phyloP scores from a whole-genome alignment of 495 filamentous ascomycete genomes.

The Penicillium desertorum region DNA sequence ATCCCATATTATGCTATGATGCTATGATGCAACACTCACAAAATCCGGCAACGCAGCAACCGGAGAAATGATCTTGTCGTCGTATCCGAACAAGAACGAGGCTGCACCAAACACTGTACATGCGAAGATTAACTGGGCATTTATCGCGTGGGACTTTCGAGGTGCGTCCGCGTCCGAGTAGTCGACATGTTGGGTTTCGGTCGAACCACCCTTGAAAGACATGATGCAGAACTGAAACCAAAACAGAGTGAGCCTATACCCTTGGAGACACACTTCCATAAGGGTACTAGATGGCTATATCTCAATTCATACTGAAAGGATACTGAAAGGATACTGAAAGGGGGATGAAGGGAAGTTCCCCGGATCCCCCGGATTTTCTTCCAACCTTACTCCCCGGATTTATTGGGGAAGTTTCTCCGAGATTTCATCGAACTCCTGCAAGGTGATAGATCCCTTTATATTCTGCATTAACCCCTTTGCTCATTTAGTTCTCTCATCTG shows the following conservation, averaged over 20 bases:
- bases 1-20: neutral
- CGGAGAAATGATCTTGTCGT: slow-evolving; percentile 45
- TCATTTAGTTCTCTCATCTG: no score
- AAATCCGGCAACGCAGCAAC: slow-evolving; percentile 37
- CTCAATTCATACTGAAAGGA: neutral
- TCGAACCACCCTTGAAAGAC: slow-evolving; percentile 11
- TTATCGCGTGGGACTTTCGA: slow-evolving; percentile 23
- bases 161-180: slow-evolving; percentile 4
- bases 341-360: neutral
- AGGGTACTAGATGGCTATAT: slow-evolving; percentile 1
- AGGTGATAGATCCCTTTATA: no score
- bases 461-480: no score
- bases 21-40: slow-evolving; percentile 24
- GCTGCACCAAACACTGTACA: slow-evolving; percentile 39
- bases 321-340: no score
- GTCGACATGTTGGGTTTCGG: slow-evolving; percentile 29
- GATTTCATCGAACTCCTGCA: slow-evolving; percentile 8
- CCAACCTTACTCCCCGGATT: slow-evolving; percentile 4
- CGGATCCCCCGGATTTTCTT: slow-evolving; percentile 20
- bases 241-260: slow-evolving; percentile 8
- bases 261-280: slow-evolving; percentile 11
- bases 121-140: slow-evolving; percentile 30
- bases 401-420: slow-evolving; percentile 23
- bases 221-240: slow-evolving; percentile 16
- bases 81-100: slow-evolving; percentile 41